Evolutionary conservation across 805 yeast species (phyloP).

Genomic region (Suhomyces vadensis): DNA sequence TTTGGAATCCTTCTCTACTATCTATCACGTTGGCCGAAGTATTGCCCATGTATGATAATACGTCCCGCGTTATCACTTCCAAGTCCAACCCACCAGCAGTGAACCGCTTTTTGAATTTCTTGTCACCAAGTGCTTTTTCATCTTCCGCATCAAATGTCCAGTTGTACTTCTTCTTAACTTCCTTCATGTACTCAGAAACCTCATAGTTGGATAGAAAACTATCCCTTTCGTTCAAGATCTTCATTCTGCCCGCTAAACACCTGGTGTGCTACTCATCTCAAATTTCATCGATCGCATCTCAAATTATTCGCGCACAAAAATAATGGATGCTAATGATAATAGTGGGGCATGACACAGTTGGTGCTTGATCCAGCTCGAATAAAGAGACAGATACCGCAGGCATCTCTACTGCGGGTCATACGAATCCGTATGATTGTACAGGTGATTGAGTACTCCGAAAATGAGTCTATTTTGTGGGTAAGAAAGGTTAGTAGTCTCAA

Average conservation of each 20-base stretch:
- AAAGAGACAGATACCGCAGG: conserved; percentile 3
- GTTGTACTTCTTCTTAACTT: conserved; percentile 45
- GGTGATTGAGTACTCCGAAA: conserved; percentile 5
- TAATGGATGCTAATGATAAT: background rate
- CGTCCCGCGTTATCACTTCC: conserved; percentile 52
- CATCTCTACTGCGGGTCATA: background rate
- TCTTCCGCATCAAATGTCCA: conserved; percentile 45
- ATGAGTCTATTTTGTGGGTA: background rate
- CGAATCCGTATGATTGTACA: conserved; percentile 11
- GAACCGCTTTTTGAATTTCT: conserved; percentile 27
- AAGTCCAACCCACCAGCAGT: conserved; percentile 47
- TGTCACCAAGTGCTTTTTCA: conserved; percentile 27
- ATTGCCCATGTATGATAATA: conserved; percentile 40
- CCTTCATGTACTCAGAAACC: conserved; percentile 55
- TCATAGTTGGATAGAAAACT: conserved; percentile 65
- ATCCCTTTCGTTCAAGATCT: conserved; percentile 54
- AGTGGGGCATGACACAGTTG: conserved; percentile 6
- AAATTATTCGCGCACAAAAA: conserved; percentile 1
- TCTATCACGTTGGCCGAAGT: conserved; percentile 26
- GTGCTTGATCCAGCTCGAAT: conserved; percentile 7
- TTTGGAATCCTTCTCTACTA: conserved; percentile 23
- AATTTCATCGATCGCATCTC: background rate
- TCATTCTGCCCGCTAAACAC: conserved; percentile 11
- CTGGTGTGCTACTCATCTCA: background rate
- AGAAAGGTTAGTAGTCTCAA: conserved; percentile 8